Evolutionary conservation across 176 grass and related monocot species (phyloP).

Genomic region (Saccharum officinarum): DNA sequence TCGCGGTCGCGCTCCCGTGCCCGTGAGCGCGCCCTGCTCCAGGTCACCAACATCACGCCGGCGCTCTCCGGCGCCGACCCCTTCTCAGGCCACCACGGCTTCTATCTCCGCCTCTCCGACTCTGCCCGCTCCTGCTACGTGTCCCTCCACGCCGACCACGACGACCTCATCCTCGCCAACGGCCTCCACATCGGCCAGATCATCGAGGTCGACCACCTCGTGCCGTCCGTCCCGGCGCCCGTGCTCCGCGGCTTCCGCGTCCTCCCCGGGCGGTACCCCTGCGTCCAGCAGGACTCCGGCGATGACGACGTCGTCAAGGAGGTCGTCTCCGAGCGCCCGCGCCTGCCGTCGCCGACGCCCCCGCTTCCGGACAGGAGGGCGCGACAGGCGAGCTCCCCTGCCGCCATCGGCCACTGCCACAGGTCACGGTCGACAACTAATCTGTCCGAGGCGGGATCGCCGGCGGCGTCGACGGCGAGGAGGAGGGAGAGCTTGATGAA

Average conservation of each 20-base stretch:
- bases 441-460: conserved; percentile 10
- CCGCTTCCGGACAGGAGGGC: conserved; percentile 37
- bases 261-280: conserved; percentile 54
- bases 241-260: conserved; percentile 68
- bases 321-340: conserved; percentile 46
- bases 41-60: conserved; percentile 80
- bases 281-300: conserved; percentile 47
- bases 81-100: conserved; percentile 71
- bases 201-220: conserved; percentile 65
- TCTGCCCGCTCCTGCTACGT: conserved; percentile 77
- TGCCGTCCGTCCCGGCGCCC: conserved; percentile 58
- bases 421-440: conserved; percentile 38
- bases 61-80: conserved; percentile 65
- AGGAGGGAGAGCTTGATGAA: conserved; percentile 37
- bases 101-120: conserved; percentile 91
- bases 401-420: conserved; percentile 23
- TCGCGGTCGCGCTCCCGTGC: background rate
- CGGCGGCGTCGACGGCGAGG: conserved; percentile 5
- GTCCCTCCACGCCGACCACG: conserved; percentile 72
- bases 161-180: conserved; percentile 76
- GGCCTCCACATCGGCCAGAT: conserved; percentile 88
- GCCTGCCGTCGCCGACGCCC: conserved; percentile 24
- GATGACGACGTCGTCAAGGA: conserved; percentile 65
- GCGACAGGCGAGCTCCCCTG: conserved; percentile 41
- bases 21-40: conserved; percentile 50